Percentiles rank a stretch among this genome's conserved stretches.
Evolutionary conservation across 164 flowering plant species (phyloP).

Genomic region (Vitis rotundifolia): DNA sequence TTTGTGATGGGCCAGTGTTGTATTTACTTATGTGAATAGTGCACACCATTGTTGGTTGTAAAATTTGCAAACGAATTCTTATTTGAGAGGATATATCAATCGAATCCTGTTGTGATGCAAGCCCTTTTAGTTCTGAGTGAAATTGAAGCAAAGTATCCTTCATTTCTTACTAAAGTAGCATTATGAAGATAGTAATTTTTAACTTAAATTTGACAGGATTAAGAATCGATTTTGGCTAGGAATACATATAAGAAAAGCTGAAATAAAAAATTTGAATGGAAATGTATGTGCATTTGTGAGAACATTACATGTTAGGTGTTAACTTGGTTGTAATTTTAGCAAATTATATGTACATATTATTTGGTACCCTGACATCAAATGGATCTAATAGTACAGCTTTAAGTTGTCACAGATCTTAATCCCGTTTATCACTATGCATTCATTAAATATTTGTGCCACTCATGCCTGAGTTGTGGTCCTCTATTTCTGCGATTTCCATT

Average conservation of each 20-base stretch:
- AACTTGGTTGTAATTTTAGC: not conserved
- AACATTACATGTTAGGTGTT: not conserved
- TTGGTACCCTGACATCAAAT: not conserved
- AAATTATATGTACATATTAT: not conserved
- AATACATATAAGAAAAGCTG: not conserved
- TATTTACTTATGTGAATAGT: no score
- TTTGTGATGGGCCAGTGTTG: no score
- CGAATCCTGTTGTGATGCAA: no score
- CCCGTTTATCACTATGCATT: not conserved
- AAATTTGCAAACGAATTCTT: no score
- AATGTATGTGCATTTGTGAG: not conserved
- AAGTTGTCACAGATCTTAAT: not conserved
- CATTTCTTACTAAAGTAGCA: no score
- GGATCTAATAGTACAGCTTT: not conserved
- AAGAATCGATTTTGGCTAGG: not conserved
- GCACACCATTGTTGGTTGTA: no score
- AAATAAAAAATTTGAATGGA: not conserved
- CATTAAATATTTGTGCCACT: not conserved
- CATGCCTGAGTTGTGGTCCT: no score
- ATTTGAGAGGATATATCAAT: no score
- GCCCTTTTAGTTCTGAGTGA: no score
- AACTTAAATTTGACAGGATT: not conserved
- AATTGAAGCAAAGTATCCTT: no score
- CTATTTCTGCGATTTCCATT: no score
- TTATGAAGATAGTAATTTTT: no score